Conservation (phyloP, 371 early-diverging fungal species). For the Syncephalastrum sp. region DNA sequence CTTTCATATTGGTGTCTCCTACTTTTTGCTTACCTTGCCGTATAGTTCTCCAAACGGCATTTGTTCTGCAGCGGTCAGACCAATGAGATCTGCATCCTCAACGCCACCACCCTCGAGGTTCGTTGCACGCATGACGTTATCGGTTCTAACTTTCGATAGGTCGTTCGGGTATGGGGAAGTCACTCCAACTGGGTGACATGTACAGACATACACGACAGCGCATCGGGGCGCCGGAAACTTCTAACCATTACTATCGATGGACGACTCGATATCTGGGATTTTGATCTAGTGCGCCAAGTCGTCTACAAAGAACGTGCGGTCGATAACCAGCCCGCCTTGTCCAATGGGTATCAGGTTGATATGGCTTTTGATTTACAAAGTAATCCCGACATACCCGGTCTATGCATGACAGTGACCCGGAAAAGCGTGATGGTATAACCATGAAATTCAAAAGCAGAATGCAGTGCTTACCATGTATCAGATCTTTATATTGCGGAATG, state of each 20-base stretch:
- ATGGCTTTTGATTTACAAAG: constrained; percentile 25
- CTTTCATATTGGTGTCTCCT: not conserved
- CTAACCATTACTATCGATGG: constrained; percentile 48
- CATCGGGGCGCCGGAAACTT: constrained; percentile 19
- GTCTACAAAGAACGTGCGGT: constrained; percentile 37
- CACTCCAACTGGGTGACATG: constrained; percentile 67
- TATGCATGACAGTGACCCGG: constrained; percentile 35
- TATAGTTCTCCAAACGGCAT: constrained; percentile 33
- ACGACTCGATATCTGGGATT: constrained; percentile 48
- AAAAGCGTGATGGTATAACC: constrained; percentile 29
- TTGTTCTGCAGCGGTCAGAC: constrained; percentile 47
- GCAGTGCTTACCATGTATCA: constrained; percentile 4
- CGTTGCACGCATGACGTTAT: not conserved
- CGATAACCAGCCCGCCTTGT: constrained; percentile 11
- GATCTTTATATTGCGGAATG: constrained; percentile 26
- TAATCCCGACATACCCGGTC: constrained; percentile 16
- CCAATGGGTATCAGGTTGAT: constrained; percentile 9
- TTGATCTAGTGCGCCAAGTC: constrained; percentile 39
- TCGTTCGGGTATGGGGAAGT: constrained; percentile 68
- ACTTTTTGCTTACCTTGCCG: constrained; percentile 6
- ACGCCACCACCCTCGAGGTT: constrained; percentile 52
- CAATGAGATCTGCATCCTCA: constrained; percentile 45
- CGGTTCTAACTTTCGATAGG: constrained; percentile 31
- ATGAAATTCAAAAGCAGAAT: not conserved
- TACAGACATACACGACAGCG: constrained; percentile 51